A percentile compares a stretch with the other conserved stretches of the same genome.
phyloP scores from a whole-genome alignment of 192 early-diverging fungal species.

The Backusella morwellensis region DNA sequence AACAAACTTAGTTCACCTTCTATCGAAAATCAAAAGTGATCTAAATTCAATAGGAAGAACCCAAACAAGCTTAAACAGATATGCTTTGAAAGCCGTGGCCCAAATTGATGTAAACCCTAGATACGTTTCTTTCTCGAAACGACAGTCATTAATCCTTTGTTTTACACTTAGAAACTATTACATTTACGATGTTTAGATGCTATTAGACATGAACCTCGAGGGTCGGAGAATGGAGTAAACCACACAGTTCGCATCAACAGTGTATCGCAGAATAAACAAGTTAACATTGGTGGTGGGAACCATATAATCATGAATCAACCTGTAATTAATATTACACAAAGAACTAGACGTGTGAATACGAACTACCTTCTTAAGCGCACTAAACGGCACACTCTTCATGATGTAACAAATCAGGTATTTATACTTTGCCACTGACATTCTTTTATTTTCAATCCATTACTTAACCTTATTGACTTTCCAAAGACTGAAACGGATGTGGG shows the following conservation, averaged over 20 bases:
- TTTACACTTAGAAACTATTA: no score
- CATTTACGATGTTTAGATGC: not conserved
- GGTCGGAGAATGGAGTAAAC: not conserved
- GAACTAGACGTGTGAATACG: not conserved
- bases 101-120: not conserved
- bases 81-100: not conserved
- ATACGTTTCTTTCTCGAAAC: slow-evolving; percentile 5
- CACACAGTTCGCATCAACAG: not conserved
- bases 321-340: slow-evolving; percentile 4
- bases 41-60: slow-evolving; percentile 1
- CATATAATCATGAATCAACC: slow-evolving; percentile 1
- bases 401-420: slow-evolving; percentile 5
- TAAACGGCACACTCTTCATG: not conserved
- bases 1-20: not conserved
- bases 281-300: not conserved
- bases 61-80: not conserved
- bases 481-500: not conserved
- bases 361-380: slow-evolving; percentile 7
- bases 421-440: not conserved
- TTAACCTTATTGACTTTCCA: not conserved
- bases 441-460: not conserved
- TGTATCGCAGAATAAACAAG: slow-evolving; percentile 1
- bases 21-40: slow-evolving; percentile 1
- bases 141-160: not conserved
- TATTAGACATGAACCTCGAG: not conserved